A percentile compares a stretch with the other conserved stretches of the same genome.
These are phyloP conservation scores for Zasmidium citrigriseum DNA, from an alignment of 2,329 filamentous ascomycete species.

Conservation along the genomic window DNA sequence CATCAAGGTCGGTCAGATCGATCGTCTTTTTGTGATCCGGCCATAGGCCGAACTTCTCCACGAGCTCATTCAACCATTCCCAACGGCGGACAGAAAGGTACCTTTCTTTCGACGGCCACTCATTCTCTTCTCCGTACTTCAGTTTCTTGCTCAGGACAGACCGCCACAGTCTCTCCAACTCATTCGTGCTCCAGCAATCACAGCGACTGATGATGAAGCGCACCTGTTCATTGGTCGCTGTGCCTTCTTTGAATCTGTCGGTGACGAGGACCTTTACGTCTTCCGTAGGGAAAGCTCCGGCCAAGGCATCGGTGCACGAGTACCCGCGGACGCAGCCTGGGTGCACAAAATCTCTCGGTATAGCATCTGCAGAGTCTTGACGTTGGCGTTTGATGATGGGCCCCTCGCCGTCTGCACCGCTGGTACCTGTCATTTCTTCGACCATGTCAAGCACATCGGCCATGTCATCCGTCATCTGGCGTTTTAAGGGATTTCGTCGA, in stretches of 20 bases:
- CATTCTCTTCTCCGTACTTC: neutral
- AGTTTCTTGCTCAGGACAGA: neutral
- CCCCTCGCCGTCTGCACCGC: too few species aligned
- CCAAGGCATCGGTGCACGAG: neutral
- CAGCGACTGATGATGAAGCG: conserved; percentile 9
- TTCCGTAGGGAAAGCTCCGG: neutral
- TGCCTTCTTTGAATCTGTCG: neutral
- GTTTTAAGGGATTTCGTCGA: too few species aligned
- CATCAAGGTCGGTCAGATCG: neutral
- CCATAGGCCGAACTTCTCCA: neutral
- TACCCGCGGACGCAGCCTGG: neutral
- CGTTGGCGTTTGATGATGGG: neutral
- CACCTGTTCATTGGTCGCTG: conserved; percentile 1
- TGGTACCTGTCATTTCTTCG: too few species aligned
- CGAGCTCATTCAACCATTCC: neutral
- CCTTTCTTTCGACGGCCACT: neutral
- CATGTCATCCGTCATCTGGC: neutral
- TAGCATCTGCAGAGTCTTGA: neutral
- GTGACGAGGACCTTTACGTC: neutral
- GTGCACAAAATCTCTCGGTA: too few species aligned
- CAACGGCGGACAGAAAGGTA: neutral
- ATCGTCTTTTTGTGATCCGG: neutral
- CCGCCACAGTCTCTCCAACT: conserved; percentile 5
- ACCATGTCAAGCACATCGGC: neutral
- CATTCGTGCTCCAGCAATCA: neutral